These are phyloP conservation scores for Blumeriella jaapii DNA, from an alignment of 2,329 filamentous ascomycete species.

Conservation along the genomic window DNA sequence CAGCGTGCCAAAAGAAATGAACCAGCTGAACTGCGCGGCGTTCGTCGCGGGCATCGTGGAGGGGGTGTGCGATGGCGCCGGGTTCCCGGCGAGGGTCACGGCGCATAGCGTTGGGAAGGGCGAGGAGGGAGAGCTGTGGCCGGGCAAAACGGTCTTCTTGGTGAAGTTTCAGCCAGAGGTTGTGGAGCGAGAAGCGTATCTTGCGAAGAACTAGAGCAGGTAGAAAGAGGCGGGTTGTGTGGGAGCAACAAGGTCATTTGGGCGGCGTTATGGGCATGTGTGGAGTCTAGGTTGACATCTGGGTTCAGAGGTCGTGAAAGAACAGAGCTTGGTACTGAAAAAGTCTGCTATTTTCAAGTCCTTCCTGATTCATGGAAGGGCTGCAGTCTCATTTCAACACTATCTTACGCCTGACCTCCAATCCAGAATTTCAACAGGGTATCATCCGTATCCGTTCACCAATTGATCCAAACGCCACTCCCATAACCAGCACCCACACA, in stretches of 20 bases:
- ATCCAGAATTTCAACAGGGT: neutral
- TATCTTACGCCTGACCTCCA: neutral
- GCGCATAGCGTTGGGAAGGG: slow-evolving; percentile 64
- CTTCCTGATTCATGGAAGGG: neutral
- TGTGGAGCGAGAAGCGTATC: slow-evolving; percentile 76
- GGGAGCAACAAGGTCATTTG: slow-evolving; percentile 4
- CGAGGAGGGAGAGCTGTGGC: slow-evolving; percentile 72
- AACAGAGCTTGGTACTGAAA: slow-evolving; percentile 3
- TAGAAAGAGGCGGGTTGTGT: neutral
- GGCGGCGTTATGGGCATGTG: slow-evolving; percentile 19
- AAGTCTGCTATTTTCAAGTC: neutral
- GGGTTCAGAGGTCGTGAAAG: slow-evolving; percentile 4
- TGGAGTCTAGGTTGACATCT: slow-evolving; percentile 13
- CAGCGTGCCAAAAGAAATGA: slow-evolving; percentile 89
- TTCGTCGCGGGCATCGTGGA: slow-evolving; percentile 93
- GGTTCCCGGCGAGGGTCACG: slow-evolving; percentile 78
- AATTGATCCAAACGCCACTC: slow-evolving; percentile 3
- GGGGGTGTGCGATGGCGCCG: slow-evolving; percentile 87
- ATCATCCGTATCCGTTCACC: slow-evolving; percentile 1
- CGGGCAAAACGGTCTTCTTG: slow-evolving; percentile 88
- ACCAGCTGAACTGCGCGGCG: slow-evolving; percentile 88
- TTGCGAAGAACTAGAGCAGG: slow-evolving; percentile 34
- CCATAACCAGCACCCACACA: neutral
- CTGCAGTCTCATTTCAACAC: neutral
- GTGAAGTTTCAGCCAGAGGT: slow-evolving; percentile 89